Evolutionary conservation across 2,329 filamentous ascomycete genomes (phyloP), one percentile per base, ranked within the genome.

Genomic region (Cladophialophora bantiana): DNA sequence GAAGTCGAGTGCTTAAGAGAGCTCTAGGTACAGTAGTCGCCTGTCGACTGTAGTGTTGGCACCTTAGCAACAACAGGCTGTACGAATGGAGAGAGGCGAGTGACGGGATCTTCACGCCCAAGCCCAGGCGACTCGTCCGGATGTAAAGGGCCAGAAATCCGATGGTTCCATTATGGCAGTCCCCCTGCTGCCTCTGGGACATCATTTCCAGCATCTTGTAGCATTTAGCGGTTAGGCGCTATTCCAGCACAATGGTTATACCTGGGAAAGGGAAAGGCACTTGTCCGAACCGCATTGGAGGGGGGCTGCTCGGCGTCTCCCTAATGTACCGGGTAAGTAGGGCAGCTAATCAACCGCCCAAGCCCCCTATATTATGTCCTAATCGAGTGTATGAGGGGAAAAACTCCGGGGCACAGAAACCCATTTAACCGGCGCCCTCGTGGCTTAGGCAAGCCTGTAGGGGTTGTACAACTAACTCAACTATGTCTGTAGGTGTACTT

Each of bases 51-150:
- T 26, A 26, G 26, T 3, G 26, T 26, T 26, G 40, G 42, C 57
- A 45, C 32, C 4, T 59, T 50, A 59, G 57, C 57, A 45, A 36
- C 38, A 13, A 18, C 57, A 35, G 12, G 31, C 57, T 36, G 45
- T 26, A 40, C 59, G 59, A 61, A 61, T 61, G 13, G 52, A 9
- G 32, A 26, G 35, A 15, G 34, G 9, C 20, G 4, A 13, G 18
- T 6, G 34, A 53, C 20, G 13, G 15, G 26, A 32, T 38, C 55
- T 62, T 68, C 40, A 54, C 66, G 66, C 66, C 66, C 66, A 66
- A 68, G 38, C 34, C 38, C 40, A 58, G 53, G 56, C 59, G 59
- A 68, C 62, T 68, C 62, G 66, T 59, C 59, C 54, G 63, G 48
- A 64, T 48, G 35, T 52, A 20, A 26, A 62, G 45, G 13, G 35